A percentile compares a stretch with the other conserved stretches of the same genome.
Conservation (phyloP, 306 rosid genomes). For the Quercus rubra region DNA sequence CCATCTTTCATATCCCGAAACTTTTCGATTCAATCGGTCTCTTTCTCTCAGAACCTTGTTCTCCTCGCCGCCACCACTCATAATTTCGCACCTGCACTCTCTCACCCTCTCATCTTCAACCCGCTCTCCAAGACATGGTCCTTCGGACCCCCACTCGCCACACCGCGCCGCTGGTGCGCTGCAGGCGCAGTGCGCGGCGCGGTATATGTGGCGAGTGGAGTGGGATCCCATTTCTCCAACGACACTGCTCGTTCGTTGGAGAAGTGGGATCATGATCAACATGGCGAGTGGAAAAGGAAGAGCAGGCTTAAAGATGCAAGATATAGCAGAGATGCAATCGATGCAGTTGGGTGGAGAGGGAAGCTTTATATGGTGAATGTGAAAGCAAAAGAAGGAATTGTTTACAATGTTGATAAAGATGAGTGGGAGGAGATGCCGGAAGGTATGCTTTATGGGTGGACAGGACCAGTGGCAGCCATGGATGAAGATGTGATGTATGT, state of each 20-base stretch:
- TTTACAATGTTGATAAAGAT: conserved; percentile 51
- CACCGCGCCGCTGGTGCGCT: conserved; percentile 85
- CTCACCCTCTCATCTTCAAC: conserved; percentile 59
- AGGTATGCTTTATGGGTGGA: conserved; percentile 78
- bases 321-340: conserved; percentile 79
- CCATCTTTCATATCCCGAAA: conserved; percentile 82
- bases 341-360: conserved; percentile 80
- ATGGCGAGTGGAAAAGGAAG: conserved; percentile 47
- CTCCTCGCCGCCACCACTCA: conserved; percentile 74
- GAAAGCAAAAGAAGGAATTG: conserved; percentile 58
- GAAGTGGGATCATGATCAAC: conserved; percentile 35
- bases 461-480: conserved; percentile 81
- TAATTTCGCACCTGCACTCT: conserved; percentile 56
- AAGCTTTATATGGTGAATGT: conserved; percentile 79
- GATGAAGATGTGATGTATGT: conserved; percentile 65
- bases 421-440: conserved; percentile 69
- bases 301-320: conserved; percentile 41
- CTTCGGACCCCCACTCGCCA: conserved; percentile 42
- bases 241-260: conserved; percentile 49
- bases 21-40: conserved; percentile 61
- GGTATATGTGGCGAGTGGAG: conserved; percentile 71
- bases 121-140: conserved; percentile 43
- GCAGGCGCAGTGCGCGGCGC: conserved; percentile 29
- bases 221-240: conserved; percentile 60
- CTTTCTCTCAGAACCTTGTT: conserved; percentile 46